Evolutionary conservation across 2,329 filamentous ascomycete species (phyloP), one percentile per base, ranked within the genome.

Genomic region (Cladophialophora yegresii): DNA sequence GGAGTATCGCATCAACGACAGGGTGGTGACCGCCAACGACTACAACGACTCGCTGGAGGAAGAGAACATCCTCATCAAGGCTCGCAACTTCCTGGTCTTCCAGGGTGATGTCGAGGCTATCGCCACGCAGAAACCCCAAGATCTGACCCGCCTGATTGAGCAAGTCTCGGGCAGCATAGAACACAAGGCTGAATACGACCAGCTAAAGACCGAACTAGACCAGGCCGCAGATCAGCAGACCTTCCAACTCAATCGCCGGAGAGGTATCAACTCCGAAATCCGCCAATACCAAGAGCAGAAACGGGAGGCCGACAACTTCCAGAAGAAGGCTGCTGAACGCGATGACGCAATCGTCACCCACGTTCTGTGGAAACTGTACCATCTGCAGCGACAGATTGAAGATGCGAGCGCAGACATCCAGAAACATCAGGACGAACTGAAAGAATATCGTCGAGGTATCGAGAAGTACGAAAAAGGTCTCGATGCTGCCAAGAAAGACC

Each of bases 221-320:
- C 88, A 92, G 71, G 92, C 93, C 5, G 87, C 89, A 0, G 93
- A 98, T 72, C 91, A 96, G 69, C 91, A 96, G 70, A 91, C 88
- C 51, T 90, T 92, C 70, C 93, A 96, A 75, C 86, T 98, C 8
- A 90, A 95, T 73, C 87, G 93, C 66, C 90, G 95, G 36, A 88
- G 95, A 70, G 92, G 91, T 54, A 97, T 99, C 79, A 98, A 98
- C 76, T 93, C 92, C 2, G 95, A 99, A 78, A 96, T 99, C 76
- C 96, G 95, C 75, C 92, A 96, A 73, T 99, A 97, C 73, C 90
- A 96, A 73, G 92, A 98, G 75, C 93, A 98, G 77, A 98, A 98
- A 80, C 88, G 88, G 70, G 95, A 98, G 74, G 93, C 93, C 4
- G 95, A 99, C 70, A 93, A 89, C 71, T 99, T 93, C 74, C 90